phyloP scores from a whole-genome alignment of 306 rosid species.

The Inga oerstediana region DNA sequence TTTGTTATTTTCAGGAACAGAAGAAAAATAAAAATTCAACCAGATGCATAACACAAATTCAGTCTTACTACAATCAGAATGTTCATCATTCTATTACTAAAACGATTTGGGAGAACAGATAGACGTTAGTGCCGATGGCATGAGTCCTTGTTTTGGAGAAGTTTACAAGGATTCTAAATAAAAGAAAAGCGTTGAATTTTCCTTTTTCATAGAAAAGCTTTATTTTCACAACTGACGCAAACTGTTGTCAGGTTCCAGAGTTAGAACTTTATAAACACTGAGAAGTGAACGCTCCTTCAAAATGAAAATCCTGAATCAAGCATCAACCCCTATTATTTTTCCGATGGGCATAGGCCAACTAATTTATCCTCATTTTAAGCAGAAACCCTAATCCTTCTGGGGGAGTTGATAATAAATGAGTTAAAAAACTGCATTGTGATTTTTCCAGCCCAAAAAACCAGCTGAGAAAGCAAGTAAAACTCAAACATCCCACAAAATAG shows the following conservation, averaged over 20 bases:
- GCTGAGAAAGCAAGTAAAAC: conserved; percentile 4
- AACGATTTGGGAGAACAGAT: not conserved
- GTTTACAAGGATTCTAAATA: not conserved
- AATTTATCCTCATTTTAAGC: not conserved
- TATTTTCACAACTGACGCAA: not conserved
- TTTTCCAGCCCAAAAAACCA: not conserved
- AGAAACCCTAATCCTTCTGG: not conserved
- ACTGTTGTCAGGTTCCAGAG: not conserved
- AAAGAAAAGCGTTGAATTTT: not conserved
- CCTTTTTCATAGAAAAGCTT: not conserved
- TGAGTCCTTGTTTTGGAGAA: not conserved
- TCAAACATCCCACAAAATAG: not conserved
- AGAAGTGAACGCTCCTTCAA: not conserved
- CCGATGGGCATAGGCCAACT: not conserved
- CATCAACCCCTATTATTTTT: not conserved
- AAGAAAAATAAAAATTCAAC: not conserved
- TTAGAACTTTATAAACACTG: not conserved
- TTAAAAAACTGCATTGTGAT: not conserved
- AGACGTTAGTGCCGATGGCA: not conserved
- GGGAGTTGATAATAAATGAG: too few relatives aligned
- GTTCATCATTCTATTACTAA: conserved; percentile 30
- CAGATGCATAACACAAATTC: conserved; percentile 5
- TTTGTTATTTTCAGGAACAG: not conserved
- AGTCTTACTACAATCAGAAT: conserved; percentile 20
- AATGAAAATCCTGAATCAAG: not conserved